Evolutionary conservation across 2,329 filamentous ascomycete species (phyloP).

Genomic region (Emergomyces orientalis): DNA sequence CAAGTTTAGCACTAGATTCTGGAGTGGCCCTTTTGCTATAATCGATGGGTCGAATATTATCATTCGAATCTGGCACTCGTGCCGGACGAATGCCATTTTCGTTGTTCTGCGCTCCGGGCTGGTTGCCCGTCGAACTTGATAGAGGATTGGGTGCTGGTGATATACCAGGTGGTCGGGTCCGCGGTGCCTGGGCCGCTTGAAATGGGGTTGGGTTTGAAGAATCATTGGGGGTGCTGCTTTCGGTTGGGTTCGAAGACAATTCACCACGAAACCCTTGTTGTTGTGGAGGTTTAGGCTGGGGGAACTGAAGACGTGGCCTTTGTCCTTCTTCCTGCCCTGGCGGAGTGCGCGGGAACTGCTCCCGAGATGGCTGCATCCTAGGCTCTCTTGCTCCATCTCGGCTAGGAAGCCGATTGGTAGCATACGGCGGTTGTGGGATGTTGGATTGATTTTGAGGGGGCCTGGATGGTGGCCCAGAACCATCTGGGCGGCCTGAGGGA

Average conservation of each 20-base stretch:
- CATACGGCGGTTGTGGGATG: slow-evolving; percentile 20
- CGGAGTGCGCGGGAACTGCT: slow-evolving; percentile 29
- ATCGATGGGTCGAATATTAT: neutral
- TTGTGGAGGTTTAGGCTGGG: slow-evolving; percentile 21
- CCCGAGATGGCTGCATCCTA: slow-evolving; percentile 28
- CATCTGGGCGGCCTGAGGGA: slow-evolving; percentile 20
- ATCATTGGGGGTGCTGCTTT: slow-evolving; percentile 1
- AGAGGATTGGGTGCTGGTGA: slow-evolving; percentile 6
- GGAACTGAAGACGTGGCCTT: slow-evolving; percentile 26
- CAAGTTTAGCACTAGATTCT: neutral
- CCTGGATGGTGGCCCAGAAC: slow-evolving; percentile 21
- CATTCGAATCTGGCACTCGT: neutral
- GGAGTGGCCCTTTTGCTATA: neutral
- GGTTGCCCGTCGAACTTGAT: slow-evolving; percentile 3
- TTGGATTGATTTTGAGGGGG: slow-evolving; percentile 24
- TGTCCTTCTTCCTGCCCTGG: slow-evolving; percentile 35
- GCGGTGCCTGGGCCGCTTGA: slow-evolving; percentile 7
- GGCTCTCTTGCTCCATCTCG: slow-evolving; percentile 28
- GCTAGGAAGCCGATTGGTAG: slow-evolving; percentile 26
- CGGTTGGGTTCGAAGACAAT: slow-evolving; percentile 15
- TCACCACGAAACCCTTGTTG: slow-evolving; percentile 20
- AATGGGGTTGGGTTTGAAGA: slow-evolving; percentile 8
- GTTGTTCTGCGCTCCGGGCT: neutral
- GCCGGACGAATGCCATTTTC: slow-evolving; percentile 6
- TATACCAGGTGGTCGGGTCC: slow-evolving; percentile 6